Evolutionary conservation across 2,329 filamentous ascomycete species (phyloP).

Genomic region (Exophiala oligosperma): DNA sequence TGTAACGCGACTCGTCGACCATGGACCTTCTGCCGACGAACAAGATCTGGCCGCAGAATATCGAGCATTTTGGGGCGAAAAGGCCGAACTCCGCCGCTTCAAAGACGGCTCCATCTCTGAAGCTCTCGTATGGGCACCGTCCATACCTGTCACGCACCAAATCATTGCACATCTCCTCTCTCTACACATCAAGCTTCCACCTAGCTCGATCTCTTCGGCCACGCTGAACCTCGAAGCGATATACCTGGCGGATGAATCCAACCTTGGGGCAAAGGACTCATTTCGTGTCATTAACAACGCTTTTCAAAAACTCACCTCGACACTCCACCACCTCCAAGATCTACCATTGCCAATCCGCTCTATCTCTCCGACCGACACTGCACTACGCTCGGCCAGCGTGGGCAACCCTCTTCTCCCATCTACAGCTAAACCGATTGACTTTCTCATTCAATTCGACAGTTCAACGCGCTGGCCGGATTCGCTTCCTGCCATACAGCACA

Average conservation of each 20-base stretch:
- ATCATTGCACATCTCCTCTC: conserved; percentile 72
- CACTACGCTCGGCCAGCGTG: conserved; percentile 69
- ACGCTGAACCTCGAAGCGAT: conserved; percentile 47
- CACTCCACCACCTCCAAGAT: conserved; percentile 74
- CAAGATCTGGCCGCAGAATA: conserved; percentile 80
- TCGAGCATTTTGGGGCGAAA: conserved; percentile 91
- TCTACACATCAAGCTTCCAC: conserved; percentile 64
- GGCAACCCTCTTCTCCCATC: conserved; percentile 32
- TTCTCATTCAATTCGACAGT: conserved; percentile 87
- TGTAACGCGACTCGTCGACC: conserved; percentile 75
- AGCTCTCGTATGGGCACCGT: conserved; percentile 78
- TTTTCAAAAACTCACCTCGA: conserved; percentile 67
- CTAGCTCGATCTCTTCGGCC: conserved; percentile 54
- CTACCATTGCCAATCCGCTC: conserved; percentile 85
- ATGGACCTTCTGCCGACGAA: conserved; percentile 82
- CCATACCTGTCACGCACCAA: conserved; percentile 70
- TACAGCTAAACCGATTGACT: conserved; percentile 61
- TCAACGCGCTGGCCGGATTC: conserved; percentile 94
- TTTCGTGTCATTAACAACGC: conserved; percentile 35
- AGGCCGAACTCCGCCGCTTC: conserved; percentile 88
- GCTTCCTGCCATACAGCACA: conserved; percentile 83
- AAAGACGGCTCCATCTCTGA: conserved; percentile 93
- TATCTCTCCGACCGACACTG: conserved; percentile 69
- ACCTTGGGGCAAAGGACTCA: conserved; percentile 18
- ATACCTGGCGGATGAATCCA: conserved; percentile 8